Conservation (phyloP, 805 yeast species). For the Scheffersomyces coipomensis region DNA sequence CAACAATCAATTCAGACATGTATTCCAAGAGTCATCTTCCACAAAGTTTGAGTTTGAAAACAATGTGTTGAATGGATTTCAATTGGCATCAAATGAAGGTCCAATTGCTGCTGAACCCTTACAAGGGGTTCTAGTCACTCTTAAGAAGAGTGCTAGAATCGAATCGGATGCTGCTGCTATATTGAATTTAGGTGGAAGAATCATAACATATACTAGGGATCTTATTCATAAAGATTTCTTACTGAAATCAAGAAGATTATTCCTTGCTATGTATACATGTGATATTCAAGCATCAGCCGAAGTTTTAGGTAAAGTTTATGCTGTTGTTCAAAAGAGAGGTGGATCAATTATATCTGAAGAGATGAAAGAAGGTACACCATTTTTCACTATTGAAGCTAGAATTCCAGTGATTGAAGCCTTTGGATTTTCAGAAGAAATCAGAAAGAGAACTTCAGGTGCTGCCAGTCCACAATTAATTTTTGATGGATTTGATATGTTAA, state of each 20-base stretch:
- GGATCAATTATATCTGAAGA: constrained; percentile 89
- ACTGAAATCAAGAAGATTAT: constrained; percentile 84
- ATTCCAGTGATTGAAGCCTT: constrained; percentile 95
- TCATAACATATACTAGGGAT: constrained; percentile 72
- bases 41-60: constrained; percentile 47
- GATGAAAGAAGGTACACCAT: constrained; percentile 97
- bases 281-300: constrained; percentile 95
- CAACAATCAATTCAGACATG: constrained; percentile 23
- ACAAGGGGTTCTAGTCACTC: constrained; percentile 69
- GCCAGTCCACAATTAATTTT: constrained; percentile 95
- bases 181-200: constrained; percentile 62
- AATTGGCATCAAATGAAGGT: constrained; percentile 77
- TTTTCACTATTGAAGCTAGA: constrained; percentile 80
- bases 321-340: constrained; percentile 84
- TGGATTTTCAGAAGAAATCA: constrained; percentile 92
- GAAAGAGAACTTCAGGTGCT: constrained; percentile 93
- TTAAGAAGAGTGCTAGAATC: constrained; percentile 17
- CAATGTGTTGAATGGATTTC: constrained; percentile 78
- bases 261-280: constrained; percentile 90
- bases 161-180: constrained; percentile 28
- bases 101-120: constrained; percentile 87
- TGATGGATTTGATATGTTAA: constrained; percentile 81
- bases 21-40: constrained; percentile 16
- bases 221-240: constrained; percentile 67
- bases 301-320: constrained; percentile 92